A percentile compares a stretch with the other conserved stretches of the same genome.
These are phyloP conservation scores for Suillus tomentosus DNA, from an alignment of 768 basidiomycete species.

Conservation along the genomic window DNA sequence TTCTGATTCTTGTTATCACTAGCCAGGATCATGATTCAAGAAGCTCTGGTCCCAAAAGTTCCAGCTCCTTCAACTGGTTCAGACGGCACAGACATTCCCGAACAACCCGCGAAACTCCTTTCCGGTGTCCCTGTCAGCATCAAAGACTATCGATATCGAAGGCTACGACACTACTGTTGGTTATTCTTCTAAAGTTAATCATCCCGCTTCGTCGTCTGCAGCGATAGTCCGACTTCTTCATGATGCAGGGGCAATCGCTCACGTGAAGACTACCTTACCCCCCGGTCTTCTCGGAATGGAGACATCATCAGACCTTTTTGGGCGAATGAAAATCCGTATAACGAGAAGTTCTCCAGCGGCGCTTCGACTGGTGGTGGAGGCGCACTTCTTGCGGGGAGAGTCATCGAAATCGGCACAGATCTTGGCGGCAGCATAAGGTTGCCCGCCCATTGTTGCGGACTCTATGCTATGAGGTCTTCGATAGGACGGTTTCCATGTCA, in stretches of 20 bases:
- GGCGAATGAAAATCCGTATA: slow-evolving; percentile 52
- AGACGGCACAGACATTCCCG: slow-evolving; percentile 12
- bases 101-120: slow-evolving; percentile 16
- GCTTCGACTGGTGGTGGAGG: slow-evolving; percentile 56
- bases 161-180: slow-evolving; percentile 51
- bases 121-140: slow-evolving; percentile 51
- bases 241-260: slow-evolving; percentile 44
- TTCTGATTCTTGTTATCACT: no score
- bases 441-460: slow-evolving; percentile 50
- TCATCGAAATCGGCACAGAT: slow-evolving; percentile 50
- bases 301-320: slow-evolving; percentile 46
- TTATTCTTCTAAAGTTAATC: slow-evolving; percentile 39
- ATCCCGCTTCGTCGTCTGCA: slow-evolving; percentile 37
- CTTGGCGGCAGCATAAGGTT: slow-evolving; percentile 52
- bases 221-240: slow-evolving; percentile 42
- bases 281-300: slow-evolving; percentile 44
- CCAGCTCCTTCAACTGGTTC: slow-evolving; percentile 15
- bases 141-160: slow-evolving; percentile 49
- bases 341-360: slow-evolving; percentile 41
- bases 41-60: slow-evolving; percentile 19
- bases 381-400: slow-evolving; percentile 49
- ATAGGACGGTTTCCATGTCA: slow-evolving; percentile 39
- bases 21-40: slow-evolving; percentile 44
- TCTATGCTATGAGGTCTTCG: slow-evolving; percentile 45
- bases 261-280: slow-evolving; percentile 46